phyloP scores from a whole-genome alignment of 202 grass and related monocot species.

The Schoenoplectus tabernaemontani region DNA sequence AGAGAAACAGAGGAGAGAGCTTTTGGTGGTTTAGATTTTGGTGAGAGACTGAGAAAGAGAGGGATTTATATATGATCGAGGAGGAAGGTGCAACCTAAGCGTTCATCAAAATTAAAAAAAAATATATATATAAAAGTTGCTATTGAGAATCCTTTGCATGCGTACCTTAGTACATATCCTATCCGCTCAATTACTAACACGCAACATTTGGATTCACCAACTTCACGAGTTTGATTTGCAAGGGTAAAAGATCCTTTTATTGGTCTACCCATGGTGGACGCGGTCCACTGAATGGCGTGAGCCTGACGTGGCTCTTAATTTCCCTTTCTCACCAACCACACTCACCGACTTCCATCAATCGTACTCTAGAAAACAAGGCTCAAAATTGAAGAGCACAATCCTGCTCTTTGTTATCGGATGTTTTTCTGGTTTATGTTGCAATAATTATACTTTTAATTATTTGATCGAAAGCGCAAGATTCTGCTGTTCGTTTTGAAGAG shows the following conservation, averaged over 20 bases:
- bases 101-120: neutral
- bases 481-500: no score
- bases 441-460: no score
- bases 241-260: no score
- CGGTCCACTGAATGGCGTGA: neutral
- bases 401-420: neutral
- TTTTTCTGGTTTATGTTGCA: neutral
- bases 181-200: neutral
- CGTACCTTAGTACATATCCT: neutral
- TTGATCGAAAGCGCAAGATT: no score
- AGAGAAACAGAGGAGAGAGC: neutral
- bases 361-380: neutral
- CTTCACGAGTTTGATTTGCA: neutral
- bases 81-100: neutral
- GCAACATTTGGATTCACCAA: neutral
- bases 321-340: constrained; percentile 9
- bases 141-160: neutral
- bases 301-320: neutral
- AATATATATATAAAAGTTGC: neutral
- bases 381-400: neutral
- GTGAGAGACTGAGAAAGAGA: neutral
- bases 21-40: neutral
- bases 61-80: no score
- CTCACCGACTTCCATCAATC: neutral
- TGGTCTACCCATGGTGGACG: neutral